Conservation (phyloP, 371 early-diverging fungal species). For the Rhizopus arrhizus region DNA sequence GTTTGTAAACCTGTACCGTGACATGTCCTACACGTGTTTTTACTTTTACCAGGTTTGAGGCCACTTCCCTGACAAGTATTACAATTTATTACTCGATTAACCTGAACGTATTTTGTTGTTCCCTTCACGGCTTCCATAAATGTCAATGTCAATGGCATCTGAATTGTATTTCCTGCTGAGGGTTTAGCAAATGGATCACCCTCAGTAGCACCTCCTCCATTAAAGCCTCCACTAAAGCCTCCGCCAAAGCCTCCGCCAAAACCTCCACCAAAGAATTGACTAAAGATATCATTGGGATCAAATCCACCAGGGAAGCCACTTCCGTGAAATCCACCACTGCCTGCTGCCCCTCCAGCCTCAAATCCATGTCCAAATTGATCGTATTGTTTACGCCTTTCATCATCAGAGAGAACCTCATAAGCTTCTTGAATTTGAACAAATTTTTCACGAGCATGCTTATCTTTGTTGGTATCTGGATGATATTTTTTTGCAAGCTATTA, state of each 20-base stretch:
- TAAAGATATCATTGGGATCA: constrained; percentile 66
- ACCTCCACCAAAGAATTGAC: constrained; percentile 70
- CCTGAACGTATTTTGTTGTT: constrained; percentile 59
- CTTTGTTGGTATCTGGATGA: constrained; percentile 96
- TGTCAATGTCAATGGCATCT: constrained; percentile 56
- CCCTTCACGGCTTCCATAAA: constrained; percentile 94
- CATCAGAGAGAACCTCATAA: constrained; percentile 92
- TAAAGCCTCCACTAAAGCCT: no score
- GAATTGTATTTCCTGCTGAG: constrained; percentile 51
- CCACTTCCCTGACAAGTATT: constrained; percentile 82
- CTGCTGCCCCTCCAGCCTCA: constrained; percentile 12
- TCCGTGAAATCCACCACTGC: constrained; percentile 15
- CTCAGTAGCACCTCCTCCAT: constrained; percentile 26
- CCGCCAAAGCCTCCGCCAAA: constrained; percentile 54
- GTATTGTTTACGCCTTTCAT: constrained; percentile 80
- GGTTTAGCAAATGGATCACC: constrained; percentile 22
- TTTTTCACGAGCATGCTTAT: constrained; percentile 84
- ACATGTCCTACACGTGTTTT: constrained; percentile 68
- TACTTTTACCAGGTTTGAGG: constrained; percentile 70
- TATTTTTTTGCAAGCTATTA: constrained; percentile 86
- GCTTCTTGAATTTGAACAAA: constrained; percentile 96
- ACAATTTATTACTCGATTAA: constrained; percentile 69
- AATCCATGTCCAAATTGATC: constrained; percentile 82
- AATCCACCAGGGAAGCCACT: constrained; percentile 61
- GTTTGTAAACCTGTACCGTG: constrained; percentile 80